Evolutionary conservation across 768 basidiomycete species (phyloP).

Genomic region (Collybia sordida): DNA sequence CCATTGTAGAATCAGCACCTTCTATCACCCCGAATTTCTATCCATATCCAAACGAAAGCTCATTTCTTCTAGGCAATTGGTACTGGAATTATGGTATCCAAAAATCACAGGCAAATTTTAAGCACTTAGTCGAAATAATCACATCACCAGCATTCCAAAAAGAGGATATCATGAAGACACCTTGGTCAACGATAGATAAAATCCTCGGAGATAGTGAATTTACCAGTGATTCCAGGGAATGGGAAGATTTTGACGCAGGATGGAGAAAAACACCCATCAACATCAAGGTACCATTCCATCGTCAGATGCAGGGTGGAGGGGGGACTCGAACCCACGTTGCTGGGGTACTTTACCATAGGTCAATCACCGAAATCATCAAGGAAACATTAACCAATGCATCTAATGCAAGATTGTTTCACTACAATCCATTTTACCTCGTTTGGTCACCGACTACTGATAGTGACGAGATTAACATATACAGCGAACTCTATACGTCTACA

Average conservation of each 20-base stretch:
- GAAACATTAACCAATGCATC: too few species aligned
- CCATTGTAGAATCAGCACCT: background rate
- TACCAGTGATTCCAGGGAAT: too few species aligned
- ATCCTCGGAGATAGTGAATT: background rate
- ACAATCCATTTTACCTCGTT: conserved; percentile 14
- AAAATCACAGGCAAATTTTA: conserved; percentile 14
- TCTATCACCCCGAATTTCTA: background rate
- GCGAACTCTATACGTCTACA: conserved; percentile 17
- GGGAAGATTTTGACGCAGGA: background rate
- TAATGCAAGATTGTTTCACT: conserved; percentile 4
- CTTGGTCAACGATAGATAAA: background rate
- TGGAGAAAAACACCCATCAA: background rate
- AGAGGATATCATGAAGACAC: background rate
- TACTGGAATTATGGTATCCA: conserved; percentile 15
- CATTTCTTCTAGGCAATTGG: conserved; percentile 15
- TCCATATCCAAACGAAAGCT: conserved; percentile 6
- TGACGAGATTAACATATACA: conserved; percentile 4
- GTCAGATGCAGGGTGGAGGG: conserved; percentile 11
- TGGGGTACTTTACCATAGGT: too few species aligned
- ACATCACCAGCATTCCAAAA: conserved; percentile 6
- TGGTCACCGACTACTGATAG: conserved; percentile 4
- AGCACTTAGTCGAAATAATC: conserved; percentile 14
- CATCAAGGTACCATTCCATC: conserved; percentile 6
- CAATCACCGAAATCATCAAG: too few species aligned
- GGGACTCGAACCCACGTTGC: too few species aligned